These are phyloP conservation scores for Lactarius pseudohatsudake DNA, from an alignment of 768 basidiomycete species.

Conservation along the genomic window DNA sequence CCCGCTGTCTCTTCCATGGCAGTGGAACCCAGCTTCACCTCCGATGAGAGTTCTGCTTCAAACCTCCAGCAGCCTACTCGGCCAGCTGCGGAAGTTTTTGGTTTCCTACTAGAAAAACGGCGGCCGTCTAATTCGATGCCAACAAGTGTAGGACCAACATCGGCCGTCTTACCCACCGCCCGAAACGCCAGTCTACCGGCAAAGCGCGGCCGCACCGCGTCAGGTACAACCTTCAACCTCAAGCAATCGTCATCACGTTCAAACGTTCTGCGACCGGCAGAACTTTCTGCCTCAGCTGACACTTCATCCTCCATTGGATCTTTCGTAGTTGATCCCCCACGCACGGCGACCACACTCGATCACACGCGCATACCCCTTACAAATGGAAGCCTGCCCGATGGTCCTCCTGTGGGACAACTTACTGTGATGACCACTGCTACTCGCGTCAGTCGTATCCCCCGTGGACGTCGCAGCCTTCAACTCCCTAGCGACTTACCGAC, in stretches of 20 bases:
- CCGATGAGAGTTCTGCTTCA: slow-evolving; percentile 38
- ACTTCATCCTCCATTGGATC: slow-evolving; percentile 25
- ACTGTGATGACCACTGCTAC: slow-evolving; percentile 7
- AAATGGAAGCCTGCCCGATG: slow-evolving; percentile 1
- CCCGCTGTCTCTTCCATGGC: slow-evolving; percentile 71
- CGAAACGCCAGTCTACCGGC: slow-evolving; percentile 32
- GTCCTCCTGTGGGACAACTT: slow-evolving; percentile 7
- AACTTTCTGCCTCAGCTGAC: slow-evolving; percentile 6
- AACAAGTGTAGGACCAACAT: slow-evolving; percentile 37
- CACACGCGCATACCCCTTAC: slow-evolving; percentile 25
- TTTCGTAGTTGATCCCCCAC: slow-evolving; percentile 26
- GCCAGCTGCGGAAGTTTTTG: slow-evolving; percentile 69
- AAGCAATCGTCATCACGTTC: not conserved
- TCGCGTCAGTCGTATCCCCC: slow-evolving; percentile 24
- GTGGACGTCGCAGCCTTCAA: slow-evolving; percentile 25
- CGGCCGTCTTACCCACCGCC: slow-evolving; percentile 38
- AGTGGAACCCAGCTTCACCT: slow-evolving; percentile 62
- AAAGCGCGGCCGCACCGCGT: slow-evolving; percentile 1
- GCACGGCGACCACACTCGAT: slow-evolving; percentile 25
- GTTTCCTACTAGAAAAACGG: slow-evolving; percentile 58
- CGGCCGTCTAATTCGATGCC: slow-evolving; percentile 38
- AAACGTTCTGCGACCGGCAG: not conserved
- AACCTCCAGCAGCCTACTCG: slow-evolving; percentile 36
- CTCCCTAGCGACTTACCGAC: not conserved
- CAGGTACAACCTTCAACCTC: slow-evolving; percentile 23